Evolutionary conservation across 768 basidiomycete species (phyloP).

Genomic region (Termitomyces sp.): DNA sequence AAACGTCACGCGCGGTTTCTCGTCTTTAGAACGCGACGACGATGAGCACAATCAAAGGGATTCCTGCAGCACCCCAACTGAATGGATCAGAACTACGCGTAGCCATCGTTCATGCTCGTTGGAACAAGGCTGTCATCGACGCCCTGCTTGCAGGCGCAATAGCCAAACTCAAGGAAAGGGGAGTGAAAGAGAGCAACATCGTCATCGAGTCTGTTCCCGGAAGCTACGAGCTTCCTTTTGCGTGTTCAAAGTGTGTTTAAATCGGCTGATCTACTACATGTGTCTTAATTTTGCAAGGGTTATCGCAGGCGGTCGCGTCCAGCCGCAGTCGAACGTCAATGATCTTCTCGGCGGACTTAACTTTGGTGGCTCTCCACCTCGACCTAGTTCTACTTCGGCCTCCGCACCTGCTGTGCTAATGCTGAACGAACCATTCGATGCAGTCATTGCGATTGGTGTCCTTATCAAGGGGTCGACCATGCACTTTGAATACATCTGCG

Average conservation of each 20-base stretch:
- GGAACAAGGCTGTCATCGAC: conserved; percentile 88
- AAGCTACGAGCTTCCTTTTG: conserved; percentile 89
- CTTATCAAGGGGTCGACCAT: conserved; percentile 97
- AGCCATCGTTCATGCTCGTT: conserved; percentile 93
- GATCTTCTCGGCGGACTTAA: conserved; percentile 72
- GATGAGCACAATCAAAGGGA: conserved; percentile 74
- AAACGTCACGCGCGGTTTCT: conserved; percentile 6
- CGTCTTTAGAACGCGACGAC: conserved; percentile 14
- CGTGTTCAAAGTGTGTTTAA: conserved; percentile 69
- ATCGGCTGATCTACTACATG: conserved; percentile 1
- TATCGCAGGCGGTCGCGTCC: conserved; percentile 82
- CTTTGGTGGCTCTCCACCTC: conserved; percentile 37
- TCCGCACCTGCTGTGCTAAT: conserved; percentile 28
- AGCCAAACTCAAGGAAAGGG: conserved; percentile 72
- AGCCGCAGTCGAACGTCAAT: conserved; percentile 69
- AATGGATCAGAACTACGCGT: conserved; percentile 82
- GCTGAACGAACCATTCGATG: conserved; percentile 76
- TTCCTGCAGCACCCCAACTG: conserved; percentile 52
- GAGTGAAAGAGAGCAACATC: conserved; percentile 89
- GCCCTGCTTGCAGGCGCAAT: conserved; percentile 78
- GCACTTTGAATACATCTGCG: conserved; percentile 99
- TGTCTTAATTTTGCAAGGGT: conserved; percentile 35
- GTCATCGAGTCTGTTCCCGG: conserved; percentile 90
- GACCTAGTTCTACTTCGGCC: conserved; percentile 43
- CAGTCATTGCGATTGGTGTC: conserved; percentile 95